These are phyloP conservation scores for Pseudogymnoascus sp. DNA, from an alignment of 2,329 filamentous ascomycete genomes.

Conservation along the genomic window DNA sequence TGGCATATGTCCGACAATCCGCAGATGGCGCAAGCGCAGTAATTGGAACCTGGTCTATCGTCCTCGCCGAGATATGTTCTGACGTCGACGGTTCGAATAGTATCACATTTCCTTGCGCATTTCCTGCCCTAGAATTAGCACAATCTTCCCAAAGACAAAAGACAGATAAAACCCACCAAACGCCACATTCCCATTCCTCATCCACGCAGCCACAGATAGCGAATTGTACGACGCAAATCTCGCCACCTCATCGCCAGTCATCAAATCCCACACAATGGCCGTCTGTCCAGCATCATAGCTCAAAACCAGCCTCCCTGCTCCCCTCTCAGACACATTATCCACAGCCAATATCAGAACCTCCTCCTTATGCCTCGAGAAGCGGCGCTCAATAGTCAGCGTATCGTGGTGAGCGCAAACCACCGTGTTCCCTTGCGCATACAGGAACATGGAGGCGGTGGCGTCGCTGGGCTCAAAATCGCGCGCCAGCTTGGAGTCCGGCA, in stretches of 20 bases:
- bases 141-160: constrained; percentile 8
- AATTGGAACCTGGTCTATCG: constrained; percentile 85
- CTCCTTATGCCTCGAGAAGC: constrained; percentile 77
- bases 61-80: constrained; percentile 85
- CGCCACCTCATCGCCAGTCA: constrained; percentile 83
- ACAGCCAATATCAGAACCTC: constrained; percentile 79
- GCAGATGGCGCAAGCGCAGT: constrained; percentile 84
- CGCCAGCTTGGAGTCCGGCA: constrained; percentile 43
- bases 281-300: constrained; percentile 90
- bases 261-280: constrained; percentile 92
- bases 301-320: constrained; percentile 77
- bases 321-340: constrained; percentile 84
- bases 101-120: constrained; percentile 86
- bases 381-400: constrained; percentile 78
- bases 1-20: constrained; percentile 91
- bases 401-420: constrained; percentile 90
- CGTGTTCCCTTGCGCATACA: constrained; percentile 77
- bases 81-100: constrained; percentile 89
- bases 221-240: constrained; percentile 90
- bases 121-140: constrained; percentile 51
- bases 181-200: constrained; percentile 93
- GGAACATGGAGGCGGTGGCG: constrained; percentile 82
- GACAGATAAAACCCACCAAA: constrained; percentile 62
- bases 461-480: constrained; percentile 77
- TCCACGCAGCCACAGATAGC: constrained; percentile 81